Evolutionary conservation across 148 eudicot species (phyloP), one percentile per base, ranked within the genome.

Genomic region (Spergularia bocconei): DNA sequence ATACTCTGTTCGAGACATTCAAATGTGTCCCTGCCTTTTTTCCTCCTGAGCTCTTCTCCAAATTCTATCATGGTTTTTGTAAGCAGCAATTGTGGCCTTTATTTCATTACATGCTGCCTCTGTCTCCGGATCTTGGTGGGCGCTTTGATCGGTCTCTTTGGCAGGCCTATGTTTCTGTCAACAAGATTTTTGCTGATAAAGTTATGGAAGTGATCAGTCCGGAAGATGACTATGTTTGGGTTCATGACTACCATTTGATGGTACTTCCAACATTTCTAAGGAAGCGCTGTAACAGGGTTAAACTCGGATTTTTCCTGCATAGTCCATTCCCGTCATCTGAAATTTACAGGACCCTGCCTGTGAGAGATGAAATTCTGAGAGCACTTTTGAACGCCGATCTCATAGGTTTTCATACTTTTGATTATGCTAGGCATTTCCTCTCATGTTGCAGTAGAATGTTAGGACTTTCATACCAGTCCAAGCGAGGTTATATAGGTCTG

Each of bases 301-400:
- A 85, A 79, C 91, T 91, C 20, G 97, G 97, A 23, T 91, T 91
- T 77, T 91, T 91, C 63, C 91, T 91, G 62, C 97, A 91, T 61
- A 91, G 97, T 50, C 97, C 97, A 20, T 91, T 91, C 62, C 97
- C 97, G n/a, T 89, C 93, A 38, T 89, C 93, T 23, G 97, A 91
- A 79, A 91, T 91, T 64, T 91, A 91, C 54, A 83, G 97, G 47
- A 89, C 97, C 0, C 84, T 91, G 59, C 90, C 93, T 38, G 88
- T 89, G 0, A 86, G 93, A 81, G 88, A 86, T 56, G 97, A 89
- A 62, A 78, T 91, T 84, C 83, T 91, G 61, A 85, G 89, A 55
- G 93, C 97, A 19, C 87, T 91, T 52, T 59, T 91, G 74, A 91
- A 91, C 79, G 85, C 97, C 4, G 97, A 91, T 72, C 86, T 91